Conservation (phyloP, 73 alveolate genomes). For the Paramecium tetraurelia region DNA sequence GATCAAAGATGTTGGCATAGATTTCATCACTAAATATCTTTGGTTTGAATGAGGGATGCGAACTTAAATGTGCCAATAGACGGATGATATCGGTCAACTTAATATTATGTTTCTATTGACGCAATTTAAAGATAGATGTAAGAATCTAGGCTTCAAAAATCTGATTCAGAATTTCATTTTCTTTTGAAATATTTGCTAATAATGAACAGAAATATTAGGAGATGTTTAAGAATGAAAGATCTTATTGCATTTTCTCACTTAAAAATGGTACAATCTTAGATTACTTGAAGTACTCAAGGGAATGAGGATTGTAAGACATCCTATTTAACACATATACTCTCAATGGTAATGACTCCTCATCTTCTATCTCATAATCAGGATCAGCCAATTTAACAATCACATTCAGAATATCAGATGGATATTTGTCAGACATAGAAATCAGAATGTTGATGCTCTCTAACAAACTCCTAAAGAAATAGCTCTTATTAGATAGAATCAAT, state of each 20-base stretch:
- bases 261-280: neutral
- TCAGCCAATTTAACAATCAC: constrained; percentile 46
- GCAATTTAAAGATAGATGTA: constrained; percentile 10
- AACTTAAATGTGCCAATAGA: constrained; percentile 54
- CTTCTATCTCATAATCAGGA: constrained; percentile 45
- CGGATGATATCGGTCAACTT: constrained; percentile 52
- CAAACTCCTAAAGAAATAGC: constrained; percentile 30
- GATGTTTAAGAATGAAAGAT: neutral
- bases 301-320: constrained; percentile 34
- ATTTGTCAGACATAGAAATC: constrained; percentile 53
- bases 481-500: constrained; percentile 10
- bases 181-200: constrained; percentile 59
- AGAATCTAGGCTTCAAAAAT: constrained; percentile 50
- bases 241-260: constrained; percentile 11
- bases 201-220: constrained; percentile 52
- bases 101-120: constrained; percentile 24
- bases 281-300: constrained; percentile 3
- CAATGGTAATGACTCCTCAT: constrained; percentile 47
- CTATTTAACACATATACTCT: constrained; percentile 41
- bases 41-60: constrained; percentile 47
- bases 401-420: constrained; percentile 35
- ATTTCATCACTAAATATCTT: constrained; percentile 51
- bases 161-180: constrained; percentile 31
- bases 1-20: constrained; percentile 46
- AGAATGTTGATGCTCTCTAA: constrained; percentile 57